Conservation (phyloP, 139 green algal genomes). For the Micromonas pusilla region DNA sequence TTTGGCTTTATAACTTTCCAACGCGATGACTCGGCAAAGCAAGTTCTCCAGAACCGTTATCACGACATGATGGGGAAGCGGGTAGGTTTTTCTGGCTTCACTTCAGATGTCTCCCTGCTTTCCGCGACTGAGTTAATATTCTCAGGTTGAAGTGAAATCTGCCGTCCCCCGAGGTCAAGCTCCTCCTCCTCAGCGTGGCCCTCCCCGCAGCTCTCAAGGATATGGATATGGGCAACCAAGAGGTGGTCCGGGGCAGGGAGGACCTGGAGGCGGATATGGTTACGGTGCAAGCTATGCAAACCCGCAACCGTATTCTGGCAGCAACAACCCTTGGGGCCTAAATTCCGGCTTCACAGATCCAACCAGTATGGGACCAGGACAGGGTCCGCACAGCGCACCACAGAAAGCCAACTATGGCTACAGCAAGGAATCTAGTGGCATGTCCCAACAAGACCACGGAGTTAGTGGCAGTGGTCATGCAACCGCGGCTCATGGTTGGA, state of each 20-base stretch:
- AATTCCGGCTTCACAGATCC: not conserved
- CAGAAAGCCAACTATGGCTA: conserved; percentile 12
- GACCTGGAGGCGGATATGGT: conserved; percentile 5
- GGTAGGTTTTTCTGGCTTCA: no score
- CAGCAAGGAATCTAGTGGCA: not conserved
- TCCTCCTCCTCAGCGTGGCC: conserved; percentile 16
- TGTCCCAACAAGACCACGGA: not conserved
- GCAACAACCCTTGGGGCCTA: conserved; percentile 5
- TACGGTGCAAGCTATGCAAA: not conserved
- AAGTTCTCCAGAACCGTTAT: conserved; percentile 20
- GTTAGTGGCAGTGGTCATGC: not conserved
- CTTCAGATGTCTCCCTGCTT: no score
- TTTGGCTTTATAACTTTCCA: conserved; percentile 26
- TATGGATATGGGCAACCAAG: conserved; percentile 19
- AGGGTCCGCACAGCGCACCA: not conserved
- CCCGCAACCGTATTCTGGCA: not conserved
- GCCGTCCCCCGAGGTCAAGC: conserved; percentile 17
- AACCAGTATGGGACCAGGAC: not conserved
- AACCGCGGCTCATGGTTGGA: conserved; percentile 27
- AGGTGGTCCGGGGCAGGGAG: conserved; percentile 1
- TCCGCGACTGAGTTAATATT: not conserved
- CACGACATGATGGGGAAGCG: conserved; percentile 25
- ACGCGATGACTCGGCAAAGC: conserved; percentile 16
- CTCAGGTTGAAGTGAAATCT: conserved; percentile 10
- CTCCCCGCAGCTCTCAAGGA: conserved; percentile 11